These are phyloP conservation scores for Exserohilum rostratum DNA, from an alignment of 2,329 filamentous ascomycete species.

Conservation along the genomic window DNA sequence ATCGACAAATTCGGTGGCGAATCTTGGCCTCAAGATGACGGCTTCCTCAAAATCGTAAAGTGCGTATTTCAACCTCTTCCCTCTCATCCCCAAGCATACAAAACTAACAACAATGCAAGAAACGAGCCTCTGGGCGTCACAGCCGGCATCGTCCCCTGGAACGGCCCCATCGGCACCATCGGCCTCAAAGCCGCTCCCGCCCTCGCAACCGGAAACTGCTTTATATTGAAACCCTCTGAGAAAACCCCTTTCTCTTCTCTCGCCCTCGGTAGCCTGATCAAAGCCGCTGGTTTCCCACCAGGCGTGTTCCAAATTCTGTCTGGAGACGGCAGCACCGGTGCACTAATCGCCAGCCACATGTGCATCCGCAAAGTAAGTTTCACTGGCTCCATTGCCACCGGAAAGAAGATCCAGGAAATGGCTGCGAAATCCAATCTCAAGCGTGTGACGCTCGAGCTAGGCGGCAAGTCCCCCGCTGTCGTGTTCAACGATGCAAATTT, in stretches of 20 bases:
- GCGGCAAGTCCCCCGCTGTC: constrained; percentile 53
- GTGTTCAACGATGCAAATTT: constrained; percentile 54
- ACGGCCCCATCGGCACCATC: constrained; percentile 48
- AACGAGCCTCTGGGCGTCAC: constrained; percentile 53
- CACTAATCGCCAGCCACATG: constrained; percentile 48
- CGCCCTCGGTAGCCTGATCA: constrained; percentile 42
- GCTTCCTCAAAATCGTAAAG: constrained; percentile 52
- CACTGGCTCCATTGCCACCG: constrained; percentile 48
- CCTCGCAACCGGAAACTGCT: constrained; percentile 44
- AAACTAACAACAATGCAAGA: neutral
- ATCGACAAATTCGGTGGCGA: constrained; percentile 45
- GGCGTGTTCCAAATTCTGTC: constrained; percentile 51
- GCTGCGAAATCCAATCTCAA: constrained; percentile 53
- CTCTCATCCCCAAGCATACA: too few relatives aligned
- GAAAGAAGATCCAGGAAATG: constrained; percentile 51
- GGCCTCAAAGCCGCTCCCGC: constrained; percentile 47
- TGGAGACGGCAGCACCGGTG: constrained; percentile 48
- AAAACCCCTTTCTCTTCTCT: constrained; percentile 45
- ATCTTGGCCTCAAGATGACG: constrained; percentile 53
- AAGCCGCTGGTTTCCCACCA: constrained; percentile 48
- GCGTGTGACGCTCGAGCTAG: constrained; percentile 52
- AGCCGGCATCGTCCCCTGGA: constrained; percentile 53
- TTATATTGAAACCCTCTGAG: constrained; percentile 47
- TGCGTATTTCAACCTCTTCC: neutral
- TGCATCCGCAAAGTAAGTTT: constrained; percentile 50